These are phyloP conservation scores for Calonectria hawksworthii DNA, from an alignment of 2,329 filamentous ascomycete genomes.

Conservation along the genomic window DNA sequence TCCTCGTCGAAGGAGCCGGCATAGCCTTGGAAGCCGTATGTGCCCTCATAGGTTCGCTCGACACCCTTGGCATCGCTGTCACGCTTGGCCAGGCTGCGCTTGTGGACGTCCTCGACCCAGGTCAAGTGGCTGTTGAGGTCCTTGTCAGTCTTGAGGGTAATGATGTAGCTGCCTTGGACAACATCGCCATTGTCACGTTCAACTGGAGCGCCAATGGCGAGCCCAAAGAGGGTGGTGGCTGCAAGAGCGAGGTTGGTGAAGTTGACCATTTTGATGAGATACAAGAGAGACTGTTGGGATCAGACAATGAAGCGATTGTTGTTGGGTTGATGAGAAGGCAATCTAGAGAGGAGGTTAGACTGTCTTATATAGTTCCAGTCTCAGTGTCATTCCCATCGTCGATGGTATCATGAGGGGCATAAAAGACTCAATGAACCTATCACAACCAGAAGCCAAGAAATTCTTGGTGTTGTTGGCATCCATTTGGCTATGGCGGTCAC, in stretches of 20 bases:
- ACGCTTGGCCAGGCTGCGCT: conserved; percentile 65
- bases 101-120: conserved; percentile 66
- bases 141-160: conserved; percentile 70
- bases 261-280: conserved; percentile 47
- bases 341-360: conserved; percentile 6
- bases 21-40: conserved; percentile 56
- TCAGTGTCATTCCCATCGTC: not conserved
- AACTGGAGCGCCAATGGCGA: conserved; percentile 39
- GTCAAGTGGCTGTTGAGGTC: conserved; percentile 63
- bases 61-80: conserved; percentile 52
- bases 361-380: conserved; percentile 39
- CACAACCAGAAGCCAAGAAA: not conserved
- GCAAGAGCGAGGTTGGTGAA: conserved; percentile 45
- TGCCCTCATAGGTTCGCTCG: conserved; percentile 48
- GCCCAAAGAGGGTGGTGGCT: conserved; percentile 43
- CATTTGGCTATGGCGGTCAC: conserved; percentile 15
- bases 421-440: not conserved
- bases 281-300: conserved; percentile 11
- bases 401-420: conserved; percentile 12
- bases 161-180: conserved; percentile 66
- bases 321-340: conserved; percentile 26
- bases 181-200: conserved; percentile 38
- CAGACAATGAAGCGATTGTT: conserved; percentile 26
- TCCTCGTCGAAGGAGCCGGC: conserved; percentile 57
- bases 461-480: conserved; percentile 19